Conservation (phyloP, 371 early-diverging fungal genomes). For the Rhizomucor pusillus region DNA sequence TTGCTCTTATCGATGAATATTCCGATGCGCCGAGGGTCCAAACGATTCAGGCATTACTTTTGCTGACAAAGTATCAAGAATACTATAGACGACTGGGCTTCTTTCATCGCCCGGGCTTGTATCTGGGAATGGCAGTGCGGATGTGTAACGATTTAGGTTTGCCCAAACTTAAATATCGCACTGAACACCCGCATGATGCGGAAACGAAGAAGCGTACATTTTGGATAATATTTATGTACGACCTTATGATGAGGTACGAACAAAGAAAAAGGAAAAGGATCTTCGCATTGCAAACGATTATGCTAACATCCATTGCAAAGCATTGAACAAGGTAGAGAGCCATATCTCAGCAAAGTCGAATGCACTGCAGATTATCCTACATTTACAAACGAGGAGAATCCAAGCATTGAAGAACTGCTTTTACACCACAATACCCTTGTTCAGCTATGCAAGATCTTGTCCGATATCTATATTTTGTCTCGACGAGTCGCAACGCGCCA, state of each 20-base stretch:
- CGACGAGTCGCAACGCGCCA: slow-evolving; percentile 26
- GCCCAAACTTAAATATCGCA: slow-evolving; percentile 15
- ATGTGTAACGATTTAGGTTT: slow-evolving; percentile 77
- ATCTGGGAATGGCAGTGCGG: slow-evolving; percentile 59
- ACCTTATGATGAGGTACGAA: slow-evolving; percentile 35
- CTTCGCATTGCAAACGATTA: not conserved
- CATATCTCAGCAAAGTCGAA: slow-evolving; percentile 26
- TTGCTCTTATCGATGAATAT: slow-evolving; percentile 62
- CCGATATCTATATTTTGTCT: slow-evolving; percentile 30
- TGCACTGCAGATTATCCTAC: slow-evolving; percentile 41
- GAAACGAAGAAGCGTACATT: slow-evolving; percentile 42
- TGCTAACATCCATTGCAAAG: slow-evolving; percentile 4
- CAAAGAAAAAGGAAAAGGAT: not conserved
- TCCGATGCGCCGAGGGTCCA: slow-evolving; percentile 64
- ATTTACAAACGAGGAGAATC: slow-evolving; percentile 36
- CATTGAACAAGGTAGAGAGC: slow-evolving; percentile 40
- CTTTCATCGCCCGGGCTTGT: slow-evolving; percentile 35
- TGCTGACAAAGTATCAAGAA: slow-evolving; percentile 70
- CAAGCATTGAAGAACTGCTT: slow-evolving; percentile 35
- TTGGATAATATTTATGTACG: slow-evolving; percentile 42
- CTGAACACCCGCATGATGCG: slow-evolving; percentile 23
- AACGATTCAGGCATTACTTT: slow-evolving; percentile 67
- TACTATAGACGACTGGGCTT: slow-evolving; percentile 41
- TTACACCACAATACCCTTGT: slow-evolving; percentile 38
- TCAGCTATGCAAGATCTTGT: slow-evolving; percentile 34